Evolutionary conservation across 495 filamentous ascomycete species (phyloP), one percentile per base, ranked within the genome.

Genomic region (Diplogelasinospora grovesii): DNA sequence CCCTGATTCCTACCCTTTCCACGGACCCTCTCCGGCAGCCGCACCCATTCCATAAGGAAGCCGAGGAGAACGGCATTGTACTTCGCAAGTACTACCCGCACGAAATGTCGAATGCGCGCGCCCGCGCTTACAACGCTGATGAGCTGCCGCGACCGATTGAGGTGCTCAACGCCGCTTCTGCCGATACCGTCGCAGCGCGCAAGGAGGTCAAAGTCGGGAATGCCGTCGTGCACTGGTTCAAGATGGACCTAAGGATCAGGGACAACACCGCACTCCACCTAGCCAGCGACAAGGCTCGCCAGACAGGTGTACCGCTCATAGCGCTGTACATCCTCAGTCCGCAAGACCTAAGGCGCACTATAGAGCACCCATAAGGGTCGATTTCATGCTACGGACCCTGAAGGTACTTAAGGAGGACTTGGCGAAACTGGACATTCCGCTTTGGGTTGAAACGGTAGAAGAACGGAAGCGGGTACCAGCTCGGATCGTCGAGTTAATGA

Each of bases 161-260:
- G 48, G 47, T 63, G 0, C 66, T 87, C 14, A 53, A 75, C 23
- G 56, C 61, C 3, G 75, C 79, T 0, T 69, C 79, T 11, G 47
- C 60, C 19, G 73, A 76, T 6, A 83, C 79, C 1, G 51, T 59
- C 0, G 41, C 60, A 1, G 46, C 46, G n/a, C 66, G 78, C 0
- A 46, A 59, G 19, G 52, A 61, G 1, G 66, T 81, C 3, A 41
- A 55, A 7, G 62, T 74, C 2, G 73, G 73, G 23, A 66, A 75
- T 20, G 79, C 81, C 0, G 86, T 95, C 0, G 77, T 95, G 5
- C 85, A 94, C 63, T 94, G 89, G 89, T 94, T 89, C 65, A 92
- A 93, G 59, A 78, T 77, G 41, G 89, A 95, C 58, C 61, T 95
- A 33, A 70, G 89, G 5, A 68, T 74, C 1, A 51, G 63, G 5